phyloP scores from a whole-genome alignment of 2,329 filamentous ascomycete species.

The Fusarium bulbicola region DNA sequence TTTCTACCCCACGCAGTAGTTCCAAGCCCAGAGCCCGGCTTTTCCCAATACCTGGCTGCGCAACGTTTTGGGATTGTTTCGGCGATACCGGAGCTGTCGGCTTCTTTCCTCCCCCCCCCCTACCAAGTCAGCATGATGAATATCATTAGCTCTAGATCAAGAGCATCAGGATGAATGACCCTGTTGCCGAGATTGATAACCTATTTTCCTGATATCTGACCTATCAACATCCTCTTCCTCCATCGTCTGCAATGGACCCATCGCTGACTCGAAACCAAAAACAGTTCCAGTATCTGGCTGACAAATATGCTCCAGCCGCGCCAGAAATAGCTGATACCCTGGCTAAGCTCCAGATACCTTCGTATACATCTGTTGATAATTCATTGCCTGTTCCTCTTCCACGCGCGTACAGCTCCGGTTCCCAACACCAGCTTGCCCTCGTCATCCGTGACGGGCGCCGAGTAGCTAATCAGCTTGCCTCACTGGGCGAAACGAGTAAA shows the following conservation, averaged over 20 bases:
- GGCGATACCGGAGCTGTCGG: conserved; percentile 40
- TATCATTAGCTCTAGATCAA: conserved; percentile 85
- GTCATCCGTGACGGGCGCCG: conserved; percentile 71
- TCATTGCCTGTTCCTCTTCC: conserved; percentile 64
- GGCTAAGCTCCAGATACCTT: conserved; percentile 72
- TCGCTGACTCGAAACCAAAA: conserved; percentile 37
- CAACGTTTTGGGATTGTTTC: conserved; percentile 24
- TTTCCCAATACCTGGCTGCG: conserved; percentile 13
- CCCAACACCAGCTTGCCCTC: conserved; percentile 66
- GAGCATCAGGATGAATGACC: conserved; percentile 65
- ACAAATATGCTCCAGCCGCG: conserved; percentile 73
- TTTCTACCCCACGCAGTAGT: not conserved
- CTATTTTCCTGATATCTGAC: conserved; percentile 53
- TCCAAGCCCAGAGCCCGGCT: conserved; percentile 7
- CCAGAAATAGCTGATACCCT: conserved; percentile 73
- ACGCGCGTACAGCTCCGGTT: conserved; percentile 52
- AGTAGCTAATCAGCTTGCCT: conserved; percentile 63
- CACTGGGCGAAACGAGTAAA: conserved; percentile 60
- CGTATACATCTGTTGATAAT: conserved; percentile 59
- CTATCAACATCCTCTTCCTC: conserved; percentile 1
- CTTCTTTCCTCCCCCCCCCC: not conserved
- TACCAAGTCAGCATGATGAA: conserved; percentile 50
- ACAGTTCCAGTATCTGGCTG: conserved; percentile 71
- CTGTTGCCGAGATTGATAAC: conserved; percentile 67
- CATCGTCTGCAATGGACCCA: conserved; percentile 21